Base-by-base conservation (phyloP, 805 yeast genomes). In the Metschnikowia cerradonensis region DNA sequence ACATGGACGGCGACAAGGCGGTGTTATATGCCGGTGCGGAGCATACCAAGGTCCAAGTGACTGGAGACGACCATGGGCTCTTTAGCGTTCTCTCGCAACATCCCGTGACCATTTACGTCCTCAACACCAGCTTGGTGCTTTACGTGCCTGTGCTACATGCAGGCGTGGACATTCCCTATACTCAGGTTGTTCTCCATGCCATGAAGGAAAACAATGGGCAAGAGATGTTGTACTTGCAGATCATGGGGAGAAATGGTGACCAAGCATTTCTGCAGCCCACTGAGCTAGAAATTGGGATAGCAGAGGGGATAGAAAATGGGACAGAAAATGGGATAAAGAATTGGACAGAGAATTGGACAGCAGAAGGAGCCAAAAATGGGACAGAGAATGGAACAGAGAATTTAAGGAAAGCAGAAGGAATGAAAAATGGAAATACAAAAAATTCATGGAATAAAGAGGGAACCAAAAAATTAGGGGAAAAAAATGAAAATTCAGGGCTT, bases 1-100 rank as follows among this genome's bases (percentile, higher is more conserved):
- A 66, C 23, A 71, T 56, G 19, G 65, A 61, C 48, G 65, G 72
- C 46, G 78, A 73, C 54, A 70, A 73, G 58, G 63, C 67, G 51
- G 72, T 75, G 37, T 56, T 75, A n/a, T 66, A 70, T 51, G 75
- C 70, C 7, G 78, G 77, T 4, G 74, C 73, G 3, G 41, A 41
- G 31, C 38, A 32, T 22, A 35, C 39, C 32, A 47, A 14, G 56
- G 51, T 52, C 23, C 14, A 22, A 50, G 57, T 32, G 41, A 42
- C 15, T 31, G 41, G 41, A 6, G 11, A 38, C 41, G 26, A 13
- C 15, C 41, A 14, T 6, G 17, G 6, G 15, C 15, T 38, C 41
- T 38, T 20, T 10, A 20, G 10, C 6, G 15, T 26, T 8, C 8
- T 38, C 6, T 38, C 30, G 13, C 26, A 38, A 4, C 20, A 49